These are phyloP conservation scores for Gryganskiella cystojenkinii DNA, from an alignment of 192 early-diverging fungal genomes.

Conservation along the genomic window DNA sequence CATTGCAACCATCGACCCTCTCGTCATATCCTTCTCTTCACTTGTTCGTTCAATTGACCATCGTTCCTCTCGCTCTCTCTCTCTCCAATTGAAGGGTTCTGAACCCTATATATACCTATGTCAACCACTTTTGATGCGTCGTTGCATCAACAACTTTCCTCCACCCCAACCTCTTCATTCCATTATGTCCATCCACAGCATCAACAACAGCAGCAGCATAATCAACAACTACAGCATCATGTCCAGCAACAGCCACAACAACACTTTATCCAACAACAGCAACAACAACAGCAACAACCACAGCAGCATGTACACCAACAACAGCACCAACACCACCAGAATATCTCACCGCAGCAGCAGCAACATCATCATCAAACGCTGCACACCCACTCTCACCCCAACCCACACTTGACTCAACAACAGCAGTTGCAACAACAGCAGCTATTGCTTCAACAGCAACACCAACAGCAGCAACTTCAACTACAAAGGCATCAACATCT, in stretches of 20 bases:
- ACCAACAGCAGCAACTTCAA: background rate
- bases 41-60: too few relatives aligned
- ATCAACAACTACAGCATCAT: background rate
- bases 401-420: background rate
- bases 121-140: constrained; percentile 20
- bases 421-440: too few relatives aligned
- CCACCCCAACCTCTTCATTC: constrained; percentile 5
- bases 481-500: background rate
- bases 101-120: constrained; percentile 5
- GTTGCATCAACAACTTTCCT: constrained; percentile 16
- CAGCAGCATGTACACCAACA: background rate
- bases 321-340: background rate
- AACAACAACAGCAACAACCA: constrained; percentile 5
- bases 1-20: too few relatives aligned
- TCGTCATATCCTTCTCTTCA: background rate
- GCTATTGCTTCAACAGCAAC: background rate
- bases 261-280: constrained; percentile 4
- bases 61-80: background rate
- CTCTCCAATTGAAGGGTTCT: background rate
- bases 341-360: background rate
- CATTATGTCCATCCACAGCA: constrained; percentile 21
- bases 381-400: background rate
- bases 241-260: constrained; percentile 10
- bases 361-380: constrained; percentile 2
- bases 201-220: constrained; percentile 7